Conservation (phyloP, 2,329 filamentous ascomycete genomes). For the Clonostachys sp. region DNA sequence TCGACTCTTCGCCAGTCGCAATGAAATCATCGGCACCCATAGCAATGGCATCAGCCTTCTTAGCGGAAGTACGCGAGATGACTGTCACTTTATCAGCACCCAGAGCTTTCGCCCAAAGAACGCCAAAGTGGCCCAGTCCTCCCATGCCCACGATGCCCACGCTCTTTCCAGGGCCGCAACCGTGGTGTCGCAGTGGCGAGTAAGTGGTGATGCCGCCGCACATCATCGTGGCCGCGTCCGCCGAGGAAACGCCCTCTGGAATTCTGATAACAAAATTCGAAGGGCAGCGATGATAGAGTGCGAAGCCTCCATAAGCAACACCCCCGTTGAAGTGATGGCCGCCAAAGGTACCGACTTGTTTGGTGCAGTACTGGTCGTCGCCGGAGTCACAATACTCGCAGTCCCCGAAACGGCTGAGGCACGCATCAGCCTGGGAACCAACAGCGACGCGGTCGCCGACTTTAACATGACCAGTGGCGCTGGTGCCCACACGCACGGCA, state of each 20-base stretch:
- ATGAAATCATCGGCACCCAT: slow-evolving; percentile 10
- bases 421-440: slow-evolving; percentile 55
- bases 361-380: slow-evolving; percentile 31
- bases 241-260: slow-evolving; percentile 58
- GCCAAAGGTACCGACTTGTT: slow-evolving; percentile 47
- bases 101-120: slow-evolving; percentile 63
- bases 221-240: slow-evolving; percentile 68
- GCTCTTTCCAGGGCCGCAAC: slow-evolving; percentile 67
- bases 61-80: slow-evolving; percentile 55
- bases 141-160: slow-evolving; percentile 66
- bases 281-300: background rate
- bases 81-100: slow-evolving; percentile 56
- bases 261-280: slow-evolving; percentile 51
- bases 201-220: slow-evolving; percentile 77
- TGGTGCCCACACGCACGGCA: slow-evolving; percentile 46
- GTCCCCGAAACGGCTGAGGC: slow-evolving; percentile 29
- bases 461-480: slow-evolving; percentile 40
- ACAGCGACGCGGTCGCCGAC: slow-evolving; percentile 61
- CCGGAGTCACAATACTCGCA: slow-evolving; percentile 34
- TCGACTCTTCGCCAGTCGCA: slow-evolving; percentile 30
- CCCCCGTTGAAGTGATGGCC: slow-evolving; percentile 21
- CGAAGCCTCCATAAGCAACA: slow-evolving; percentile 32
- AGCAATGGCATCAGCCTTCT: slow-evolving; percentile 35
- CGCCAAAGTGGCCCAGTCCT: slow-evolving; percentile 62
- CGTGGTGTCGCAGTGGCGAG: slow-evolving; percentile 67